A percentile compares a stretch with the other conserved stretches of the same genome.
Conservation (phyloP, 257 asterid genomes). For the Nicotiana tomentosiformis region DNA sequence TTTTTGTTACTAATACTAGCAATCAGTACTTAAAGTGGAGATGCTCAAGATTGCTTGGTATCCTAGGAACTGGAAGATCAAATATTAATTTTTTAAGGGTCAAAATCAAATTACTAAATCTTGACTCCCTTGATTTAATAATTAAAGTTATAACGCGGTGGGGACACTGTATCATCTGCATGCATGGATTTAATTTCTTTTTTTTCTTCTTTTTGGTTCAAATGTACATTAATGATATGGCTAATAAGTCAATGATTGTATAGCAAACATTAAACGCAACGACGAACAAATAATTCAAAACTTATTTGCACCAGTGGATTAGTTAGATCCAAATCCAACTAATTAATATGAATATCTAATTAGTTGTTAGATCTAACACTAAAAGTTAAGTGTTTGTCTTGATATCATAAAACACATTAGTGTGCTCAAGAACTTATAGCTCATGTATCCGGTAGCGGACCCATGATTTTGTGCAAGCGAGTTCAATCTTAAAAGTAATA, state of each 20-base stretch:
- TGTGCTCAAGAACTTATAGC: too few relatives aligned
- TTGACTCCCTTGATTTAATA: neutral
- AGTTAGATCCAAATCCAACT: too few relatives aligned
- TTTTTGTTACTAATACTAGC: neutral
- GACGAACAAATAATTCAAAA: neutral
- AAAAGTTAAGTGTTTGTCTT: too few relatives aligned
- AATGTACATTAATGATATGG: neutral
- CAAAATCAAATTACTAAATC: neutral
- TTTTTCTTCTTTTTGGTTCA: neutral
- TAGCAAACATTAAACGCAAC: neutral
- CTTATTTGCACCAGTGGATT: too few relatives aligned
- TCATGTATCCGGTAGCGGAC: too few relatives aligned
- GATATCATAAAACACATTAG: too few relatives aligned
- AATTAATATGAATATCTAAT: too few relatives aligned
- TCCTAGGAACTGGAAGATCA: neutral
- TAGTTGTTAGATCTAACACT: too few relatives aligned
- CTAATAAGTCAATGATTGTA: neutral
- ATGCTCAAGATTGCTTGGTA: conserved; percentile 11
- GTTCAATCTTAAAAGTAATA: too few relatives aligned
- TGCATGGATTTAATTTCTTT: neutral
- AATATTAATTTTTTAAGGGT: neutral
- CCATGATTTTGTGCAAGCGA: too few relatives aligned
- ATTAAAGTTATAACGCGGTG: neutral
- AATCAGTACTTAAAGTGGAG: neutral
- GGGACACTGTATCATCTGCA: neutral